A percentile compares a stretch with the other conserved stretches of the same genome.
Evolutionary conservation across 768 basidiomycete species (phyloP).

Genomic region (Termitomyces sp.): DNA sequence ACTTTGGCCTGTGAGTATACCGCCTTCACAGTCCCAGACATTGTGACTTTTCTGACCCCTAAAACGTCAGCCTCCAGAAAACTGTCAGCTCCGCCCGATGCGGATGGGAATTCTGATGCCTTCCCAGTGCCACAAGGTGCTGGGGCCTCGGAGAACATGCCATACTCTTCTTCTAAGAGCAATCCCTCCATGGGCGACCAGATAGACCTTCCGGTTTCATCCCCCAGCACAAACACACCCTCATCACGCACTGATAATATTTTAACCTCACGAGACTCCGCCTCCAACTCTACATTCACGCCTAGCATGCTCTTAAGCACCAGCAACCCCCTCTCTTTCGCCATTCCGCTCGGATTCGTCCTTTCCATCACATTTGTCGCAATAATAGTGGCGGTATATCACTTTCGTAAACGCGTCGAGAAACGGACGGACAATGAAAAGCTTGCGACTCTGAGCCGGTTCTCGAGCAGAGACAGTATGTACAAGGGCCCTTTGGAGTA

Average conservation of each 20-base stretch:
- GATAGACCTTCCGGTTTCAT: neutral
- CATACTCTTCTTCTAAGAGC: neutral
- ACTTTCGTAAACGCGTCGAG: constrained; percentile 18
- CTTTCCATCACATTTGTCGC: constrained; percentile 25
- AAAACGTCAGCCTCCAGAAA: neutral
- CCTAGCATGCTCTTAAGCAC: constrained; percentile 19
- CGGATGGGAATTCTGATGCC: neutral
- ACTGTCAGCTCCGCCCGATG: neutral
- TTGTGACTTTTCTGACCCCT: neutral
- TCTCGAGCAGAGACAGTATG: constrained; percentile 10
- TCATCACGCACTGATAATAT: neutral
- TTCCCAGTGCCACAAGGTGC: neutral
- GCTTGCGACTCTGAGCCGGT: constrained; percentile 10
- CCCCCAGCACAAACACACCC: neutral
- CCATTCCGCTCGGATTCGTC: constrained; percentile 28
- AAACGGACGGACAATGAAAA: constrained; percentile 17
- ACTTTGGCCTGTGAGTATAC: constrained; percentile 18
- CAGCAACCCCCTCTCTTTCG: constrained; percentile 23
- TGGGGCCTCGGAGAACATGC: neutral
- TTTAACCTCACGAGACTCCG: neutral
- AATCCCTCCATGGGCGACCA: neutral
- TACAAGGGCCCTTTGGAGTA: constrained; percentile 15
- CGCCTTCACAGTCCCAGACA: neutral
- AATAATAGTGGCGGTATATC: constrained; percentile 19
- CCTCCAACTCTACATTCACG: constrained; percentile 3